A percentile compares a stretch with the other conserved stretches of the same genome.
Conservation (phyloP, 164 flowering plant species). For the Piper longum region DNA sequence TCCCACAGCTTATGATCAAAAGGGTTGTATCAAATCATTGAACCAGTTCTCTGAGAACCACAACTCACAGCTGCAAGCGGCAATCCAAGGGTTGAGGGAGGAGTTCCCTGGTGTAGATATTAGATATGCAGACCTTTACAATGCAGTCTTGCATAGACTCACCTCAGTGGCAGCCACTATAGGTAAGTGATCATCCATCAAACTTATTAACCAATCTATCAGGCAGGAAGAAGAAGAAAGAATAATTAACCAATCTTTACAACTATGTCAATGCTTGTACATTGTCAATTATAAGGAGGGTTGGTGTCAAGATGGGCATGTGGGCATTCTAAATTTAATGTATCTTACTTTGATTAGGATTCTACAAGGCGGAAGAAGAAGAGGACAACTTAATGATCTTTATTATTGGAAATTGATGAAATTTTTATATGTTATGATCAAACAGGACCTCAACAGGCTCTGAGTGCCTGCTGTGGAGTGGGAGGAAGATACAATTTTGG, state of each 20-base stretch:
- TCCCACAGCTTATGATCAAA: not conserved
- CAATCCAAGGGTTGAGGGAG: conserved; percentile 2
- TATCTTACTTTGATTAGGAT: too few species aligned
- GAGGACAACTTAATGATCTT: too few species aligned
- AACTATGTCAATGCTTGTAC: too few species aligned
- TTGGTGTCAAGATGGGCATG: too few species aligned
- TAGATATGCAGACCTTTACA: conserved; percentile 11
- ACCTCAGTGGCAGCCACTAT: not conserved
- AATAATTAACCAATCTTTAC: too few species aligned
- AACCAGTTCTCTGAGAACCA: conserved; percentile 4
- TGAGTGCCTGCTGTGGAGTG: conserved; percentile 16
- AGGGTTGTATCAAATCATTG: not conserved
- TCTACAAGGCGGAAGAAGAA: too few species aligned
- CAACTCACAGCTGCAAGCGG: conserved; percentile 8
- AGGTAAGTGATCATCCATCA: not conserved
- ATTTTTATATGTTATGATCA: not conserved
- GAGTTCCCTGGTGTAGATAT: conserved; percentile 13
- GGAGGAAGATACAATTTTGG: conserved; percentile 14
- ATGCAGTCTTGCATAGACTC: not conserved
- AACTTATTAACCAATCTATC: too few species aligned
- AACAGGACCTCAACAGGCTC: not conserved
- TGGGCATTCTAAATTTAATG: too few species aligned
- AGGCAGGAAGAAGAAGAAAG: too few species aligned
- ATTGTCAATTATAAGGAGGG: too few species aligned
- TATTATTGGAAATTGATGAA: too few species aligned